These are phyloP conservation scores for Gnomoniopsis smithogilvyi DNA, from an alignment of 2,329 filamentous ascomycete species.

Conservation along the genomic window DNA sequence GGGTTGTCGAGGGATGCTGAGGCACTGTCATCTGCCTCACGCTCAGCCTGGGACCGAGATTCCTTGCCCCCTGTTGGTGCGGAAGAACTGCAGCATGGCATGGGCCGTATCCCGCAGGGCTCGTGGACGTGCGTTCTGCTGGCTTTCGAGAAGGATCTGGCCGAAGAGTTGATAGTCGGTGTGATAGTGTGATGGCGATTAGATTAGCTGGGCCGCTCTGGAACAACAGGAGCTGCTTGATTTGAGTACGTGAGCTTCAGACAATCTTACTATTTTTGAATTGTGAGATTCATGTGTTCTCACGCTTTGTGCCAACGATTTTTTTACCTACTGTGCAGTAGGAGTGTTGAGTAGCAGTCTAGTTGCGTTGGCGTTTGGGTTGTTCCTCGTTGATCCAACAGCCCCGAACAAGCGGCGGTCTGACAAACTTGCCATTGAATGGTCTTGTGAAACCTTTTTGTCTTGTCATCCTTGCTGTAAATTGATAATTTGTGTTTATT, in stretches of 20 bases:
- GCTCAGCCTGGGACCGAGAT: slow-evolving; percentile 6
- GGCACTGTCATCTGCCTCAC: slow-evolving; percentile 5
- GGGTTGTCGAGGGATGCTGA: not conserved
- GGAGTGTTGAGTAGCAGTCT: not conserved
- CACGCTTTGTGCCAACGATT: not conserved
- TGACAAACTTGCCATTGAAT: not conserved
- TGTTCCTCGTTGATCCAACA: not conserved
- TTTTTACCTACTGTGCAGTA: not conserved
- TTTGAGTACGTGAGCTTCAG: not conserved
- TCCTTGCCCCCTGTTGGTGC: slow-evolving; percentile 10
- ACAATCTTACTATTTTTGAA: not conserved
- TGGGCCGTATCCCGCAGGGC: slow-evolving; percentile 1
- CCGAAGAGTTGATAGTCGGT: slow-evolving; percentile 15
- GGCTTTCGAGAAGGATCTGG: slow-evolving; percentile 10
- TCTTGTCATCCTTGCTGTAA: not conserved
- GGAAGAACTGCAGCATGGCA: slow-evolving; percentile 5
- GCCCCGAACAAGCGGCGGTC: not conserved
- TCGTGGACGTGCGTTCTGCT: not conserved
- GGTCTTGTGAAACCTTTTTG: not conserved
- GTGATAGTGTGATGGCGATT: slow-evolving; percentile 15
- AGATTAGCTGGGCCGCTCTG: slow-evolving; percentile 1
- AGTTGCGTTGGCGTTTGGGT: not conserved
- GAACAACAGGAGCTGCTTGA: not conserved
- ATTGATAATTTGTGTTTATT: not conserved
- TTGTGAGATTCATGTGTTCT: not conserved